Evolutionary conservation across 225 moss, liverwort and hornwort genomes (phyloP).

Genomic region (Pseudoscleropodium purum): DNA sequence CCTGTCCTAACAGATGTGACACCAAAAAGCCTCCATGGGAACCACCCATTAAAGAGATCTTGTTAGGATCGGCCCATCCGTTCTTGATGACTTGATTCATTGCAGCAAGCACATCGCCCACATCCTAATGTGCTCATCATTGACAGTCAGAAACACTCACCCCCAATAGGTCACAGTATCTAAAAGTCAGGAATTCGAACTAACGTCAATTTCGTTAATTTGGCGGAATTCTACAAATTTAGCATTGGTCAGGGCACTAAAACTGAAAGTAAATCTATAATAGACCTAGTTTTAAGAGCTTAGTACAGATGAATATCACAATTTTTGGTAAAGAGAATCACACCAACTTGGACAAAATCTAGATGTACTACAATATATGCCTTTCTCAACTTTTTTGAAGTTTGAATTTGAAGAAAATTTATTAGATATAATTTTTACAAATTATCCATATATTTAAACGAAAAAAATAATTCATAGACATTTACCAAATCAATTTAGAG

Average conservation of each 20-base stretch:
- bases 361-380: neutral
- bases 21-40: slow-evolving; percentile 95
- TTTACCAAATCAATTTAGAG: neutral
- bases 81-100: slow-evolving; percentile 68
- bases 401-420: neutral
- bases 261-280: neutral
- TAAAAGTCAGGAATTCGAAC: neutral
- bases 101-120: slow-evolving; percentile 77
- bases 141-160: neutral
- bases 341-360: neutral
- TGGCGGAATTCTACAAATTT: neutral
- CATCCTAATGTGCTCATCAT: slow-evolving; percentile 47
- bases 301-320: neutral
- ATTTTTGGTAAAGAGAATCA: neutral
- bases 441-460: neutral
- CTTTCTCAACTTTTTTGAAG: too few species aligned
- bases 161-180: neutral
- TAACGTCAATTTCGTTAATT: neutral
- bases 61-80: slow-evolving; percentile 70
- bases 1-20: slow-evolving; percentile 89
- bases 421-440: neutral
- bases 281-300: neutral
- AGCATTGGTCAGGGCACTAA: too few species aligned
- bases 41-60: slow-evolving; percentile 83
- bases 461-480: neutral